A percentile compares a stretch with the other conserved stretches of the same genome.
Evolutionary conservation across 2,329 filamentous ascomycete species (phyloP).

Genomic region (Penicillium sp.): DNA sequence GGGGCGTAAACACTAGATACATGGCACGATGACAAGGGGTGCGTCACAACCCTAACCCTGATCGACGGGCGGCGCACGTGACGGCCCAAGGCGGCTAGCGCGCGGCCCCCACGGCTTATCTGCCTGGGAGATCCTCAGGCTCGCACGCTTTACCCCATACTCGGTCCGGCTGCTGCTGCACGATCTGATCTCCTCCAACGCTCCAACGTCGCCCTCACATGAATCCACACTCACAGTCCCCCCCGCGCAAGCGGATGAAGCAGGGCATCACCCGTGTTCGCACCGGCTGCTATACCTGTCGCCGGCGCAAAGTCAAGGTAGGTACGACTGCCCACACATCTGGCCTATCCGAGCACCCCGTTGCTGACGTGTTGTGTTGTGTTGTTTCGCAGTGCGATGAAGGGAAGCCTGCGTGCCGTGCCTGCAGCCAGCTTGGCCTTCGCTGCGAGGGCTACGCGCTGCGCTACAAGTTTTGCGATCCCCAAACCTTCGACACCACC

Average conservation of each 20-base stretch:
- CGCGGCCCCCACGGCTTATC: too few species aligned
- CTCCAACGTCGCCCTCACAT: not conserved
- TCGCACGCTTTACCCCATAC: not conserved
- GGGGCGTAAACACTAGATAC: too few species aligned
- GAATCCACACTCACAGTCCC: not conserved
- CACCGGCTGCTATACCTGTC: slow-evolving; percentile 10
- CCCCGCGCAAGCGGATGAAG: slow-evolving; percentile 4
- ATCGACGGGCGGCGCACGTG: not conserved
- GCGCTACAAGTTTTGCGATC: slow-evolving; percentile 8
- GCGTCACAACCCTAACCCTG: too few species aligned
- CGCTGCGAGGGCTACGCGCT: slow-evolving; percentile 8
- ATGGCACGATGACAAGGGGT: too few species aligned
- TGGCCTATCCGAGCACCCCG: not conserved
- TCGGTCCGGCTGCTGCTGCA: not conserved
- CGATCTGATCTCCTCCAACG: not conserved
- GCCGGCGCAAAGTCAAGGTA: slow-evolving; percentile 10
- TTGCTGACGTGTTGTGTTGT: not conserved
- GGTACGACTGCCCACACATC: not conserved
- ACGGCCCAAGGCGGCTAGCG: not conserved
- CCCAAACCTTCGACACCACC: not conserved
- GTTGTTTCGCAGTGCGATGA: slow-evolving; percentile 5
- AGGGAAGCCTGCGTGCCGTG: slow-evolving; percentile 2
- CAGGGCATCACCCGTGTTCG: slow-evolving; percentile 8
- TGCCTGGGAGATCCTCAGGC: not conserved
- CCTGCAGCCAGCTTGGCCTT: slow-evolving; percentile 6